phyloP scores from a whole-genome alignment of 2,329 filamentous ascomycete species.

The Stemphylium vesicarium region DNA sequence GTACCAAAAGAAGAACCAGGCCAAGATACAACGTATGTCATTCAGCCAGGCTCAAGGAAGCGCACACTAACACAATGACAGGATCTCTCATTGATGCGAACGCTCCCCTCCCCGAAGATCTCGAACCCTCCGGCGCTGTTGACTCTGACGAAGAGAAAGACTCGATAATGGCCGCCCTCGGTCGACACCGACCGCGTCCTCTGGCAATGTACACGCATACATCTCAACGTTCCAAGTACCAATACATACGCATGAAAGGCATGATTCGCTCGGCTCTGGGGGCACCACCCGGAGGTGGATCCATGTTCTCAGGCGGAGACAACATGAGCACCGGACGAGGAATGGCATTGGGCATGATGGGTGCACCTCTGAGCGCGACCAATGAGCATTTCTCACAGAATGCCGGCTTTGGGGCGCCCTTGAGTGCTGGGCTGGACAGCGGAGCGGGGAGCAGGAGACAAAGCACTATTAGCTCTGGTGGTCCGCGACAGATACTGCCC shows the following conservation, averaged over 20 bases:
- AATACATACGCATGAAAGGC: slow-evolving; percentile 68
- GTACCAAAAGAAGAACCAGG: slow-evolving; percentile 92
- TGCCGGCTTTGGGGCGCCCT: slow-evolving; percentile 33
- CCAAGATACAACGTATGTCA: slow-evolving; percentile 88
- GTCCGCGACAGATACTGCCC: slow-evolving; percentile 46
- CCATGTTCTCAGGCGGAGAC: slow-evolving; percentile 33
- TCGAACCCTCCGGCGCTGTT: slow-evolving; percentile 72
- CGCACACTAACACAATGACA: slow-evolving; percentile 46
- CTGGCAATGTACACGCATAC: slow-evolving; percentile 69
- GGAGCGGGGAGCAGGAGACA: slow-evolving; percentile 35
- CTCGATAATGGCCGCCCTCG: slow-evolving; percentile 79
- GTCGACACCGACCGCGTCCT: slow-evolving; percentile 78
- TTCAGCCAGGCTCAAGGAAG: background rate
- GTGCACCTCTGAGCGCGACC: slow-evolving; percentile 37
- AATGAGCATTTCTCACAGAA: slow-evolving; percentile 41
- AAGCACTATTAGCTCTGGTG: slow-evolving; percentile 39
- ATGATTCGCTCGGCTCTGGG: slow-evolving; percentile 66
- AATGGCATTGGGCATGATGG: slow-evolving; percentile 42
- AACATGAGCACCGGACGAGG: slow-evolving; percentile 31
- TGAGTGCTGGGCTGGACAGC: slow-evolving; percentile 42
- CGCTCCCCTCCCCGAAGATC: slow-evolving; percentile 84
- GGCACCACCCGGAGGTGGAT: slow-evolving; percentile 43
- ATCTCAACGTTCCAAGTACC: slow-evolving; percentile 61
- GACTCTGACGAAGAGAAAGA: slow-evolving; percentile 96
- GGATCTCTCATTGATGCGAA: slow-evolving; percentile 95